Conservation (phyloP, 306 rosid genomes). For the Quercus glauca region DNA sequence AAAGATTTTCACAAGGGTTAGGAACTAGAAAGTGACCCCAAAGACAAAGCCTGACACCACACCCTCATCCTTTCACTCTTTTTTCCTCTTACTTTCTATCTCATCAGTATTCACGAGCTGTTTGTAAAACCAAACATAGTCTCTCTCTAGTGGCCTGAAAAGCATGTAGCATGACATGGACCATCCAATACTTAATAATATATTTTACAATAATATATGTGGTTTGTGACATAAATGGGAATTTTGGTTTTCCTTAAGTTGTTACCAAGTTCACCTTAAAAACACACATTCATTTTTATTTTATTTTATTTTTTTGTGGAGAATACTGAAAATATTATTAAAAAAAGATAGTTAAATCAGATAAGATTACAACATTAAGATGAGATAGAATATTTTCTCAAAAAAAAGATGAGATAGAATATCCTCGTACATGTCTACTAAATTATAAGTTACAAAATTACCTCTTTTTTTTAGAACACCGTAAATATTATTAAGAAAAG, state of each 20-base stretch:
- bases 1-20: slow-evolving; percentile 41
- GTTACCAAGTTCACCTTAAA: too few species aligned
- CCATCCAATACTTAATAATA: slow-evolving; percentile 29
- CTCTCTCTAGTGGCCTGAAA: slow-evolving; percentile 3
- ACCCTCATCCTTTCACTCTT: slow-evolving; percentile 15
- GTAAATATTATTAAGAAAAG: too few species aligned
- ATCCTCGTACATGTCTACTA: too few species aligned
- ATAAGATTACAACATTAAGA: too few species aligned
- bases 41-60: slow-evolving; percentile 50
- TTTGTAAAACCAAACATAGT: slow-evolving; percentile 32
- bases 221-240: slow-evolving; percentile 22
- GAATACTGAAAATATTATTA: too few species aligned
- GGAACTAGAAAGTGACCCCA: slow-evolving; percentile 14
- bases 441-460: too few species aligned
- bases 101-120: slow-evolving; percentile 67
- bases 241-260: not conserved
- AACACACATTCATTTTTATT: too few species aligned
- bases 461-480: too few species aligned
- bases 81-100: slow-evolving; percentile 31
- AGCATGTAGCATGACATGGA: slow-evolving; percentile 45
- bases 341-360: too few species aligned
- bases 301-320: too few species aligned
- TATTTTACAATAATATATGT: slow-evolving; percentile 28
- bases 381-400: too few species aligned
- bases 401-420: too few species aligned